These are phyloP conservation scores for Podospora tetraspora DNA, from an alignment of 495 filamentous ascomycete genomes.

Conservation along the genomic window DNA sequence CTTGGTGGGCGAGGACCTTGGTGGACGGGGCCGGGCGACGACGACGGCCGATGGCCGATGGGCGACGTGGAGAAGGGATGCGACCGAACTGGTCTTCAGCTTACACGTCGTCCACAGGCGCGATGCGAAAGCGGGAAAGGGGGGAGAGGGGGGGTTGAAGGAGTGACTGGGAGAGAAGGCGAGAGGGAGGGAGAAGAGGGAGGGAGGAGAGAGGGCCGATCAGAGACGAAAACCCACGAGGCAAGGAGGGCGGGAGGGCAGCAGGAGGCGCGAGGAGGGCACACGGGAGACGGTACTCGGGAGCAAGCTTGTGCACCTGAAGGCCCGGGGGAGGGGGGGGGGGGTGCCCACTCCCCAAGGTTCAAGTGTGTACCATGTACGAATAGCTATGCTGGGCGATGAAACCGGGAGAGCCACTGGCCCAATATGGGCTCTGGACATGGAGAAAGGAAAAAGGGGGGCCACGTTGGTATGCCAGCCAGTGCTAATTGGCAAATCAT, in stretches of 20 bases:
- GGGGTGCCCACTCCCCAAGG: conserved; percentile 16
- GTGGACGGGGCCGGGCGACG: conserved; percentile 2
- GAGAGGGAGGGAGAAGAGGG: conserved; percentile 16
- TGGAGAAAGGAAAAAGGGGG: conserved; percentile 19
- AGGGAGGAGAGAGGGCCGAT: conserved; percentile 13
- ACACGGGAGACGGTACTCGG: not conserved
- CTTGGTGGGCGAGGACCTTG: not conserved
- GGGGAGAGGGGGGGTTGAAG: conserved; percentile 26
- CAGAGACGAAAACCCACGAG: conserved; percentile 15
- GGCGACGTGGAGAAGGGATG: conserved; percentile 20
- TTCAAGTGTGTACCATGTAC: not conserved
- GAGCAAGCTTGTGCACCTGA: not conserved
- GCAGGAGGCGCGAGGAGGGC: conserved; percentile 6
- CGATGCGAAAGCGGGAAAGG: conserved; percentile 14
- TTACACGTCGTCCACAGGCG: conserved; percentile 22
- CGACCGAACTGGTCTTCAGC: conserved; percentile 22
- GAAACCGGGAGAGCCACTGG: conserved; percentile 15
- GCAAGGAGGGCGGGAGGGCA: not conserved
- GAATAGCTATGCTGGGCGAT: conserved; percentile 16
- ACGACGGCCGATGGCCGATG: not conserved
- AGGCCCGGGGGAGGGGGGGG: too few species aligned
- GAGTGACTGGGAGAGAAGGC: conserved; percentile 20
- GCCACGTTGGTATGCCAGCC: conserved; percentile 8
- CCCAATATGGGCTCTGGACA: not conserved
- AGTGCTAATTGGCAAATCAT: not conserved